Percentiles rank a stretch among this genome's conserved stretches.
Conservation (phyloP, 768 basidiomycete genomes). For the Tricholoma hemisulphureum region DNA sequence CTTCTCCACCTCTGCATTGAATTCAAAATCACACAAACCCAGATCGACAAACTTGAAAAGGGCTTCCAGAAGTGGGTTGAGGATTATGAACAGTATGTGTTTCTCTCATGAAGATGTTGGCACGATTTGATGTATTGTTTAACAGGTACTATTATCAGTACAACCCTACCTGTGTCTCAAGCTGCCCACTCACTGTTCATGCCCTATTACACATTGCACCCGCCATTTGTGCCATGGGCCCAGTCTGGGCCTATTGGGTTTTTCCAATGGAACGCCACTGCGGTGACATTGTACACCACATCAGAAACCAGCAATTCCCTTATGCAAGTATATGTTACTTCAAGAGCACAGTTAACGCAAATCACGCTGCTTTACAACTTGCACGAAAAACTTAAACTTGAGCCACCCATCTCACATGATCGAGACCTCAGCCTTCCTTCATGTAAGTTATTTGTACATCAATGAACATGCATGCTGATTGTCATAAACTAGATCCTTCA, state of each 20-base stretch:
- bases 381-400: slow-evolving; percentile 15
- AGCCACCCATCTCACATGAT: slow-evolving; percentile 7
- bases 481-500: no score
- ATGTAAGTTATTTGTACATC: slow-evolving; percentile 8
- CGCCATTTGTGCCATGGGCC: slow-evolving; percentile 16
- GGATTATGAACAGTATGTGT: slow-evolving; percentile 38
- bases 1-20: slow-evolving; percentile 20
- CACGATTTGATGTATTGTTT: neutral
- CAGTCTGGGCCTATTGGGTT: slow-evolving; percentile 35
- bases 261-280: slow-evolving; percentile 40
- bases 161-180: no score
- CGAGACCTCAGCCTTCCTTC: slow-evolving; percentile 4
- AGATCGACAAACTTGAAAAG: slow-evolving; percentile 21
- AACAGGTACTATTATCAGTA: slow-evolving; percentile 33
- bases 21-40: slow-evolving; percentile 21
- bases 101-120: neutral
- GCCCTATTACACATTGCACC: slow-evolving; percentile 32
- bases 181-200: no score
- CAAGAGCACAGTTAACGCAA: slow-evolving; percentile 31
- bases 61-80: slow-evolving; percentile 37
- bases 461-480: neutral
- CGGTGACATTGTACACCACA: no score
- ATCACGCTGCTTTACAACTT: slow-evolving; percentile 28
- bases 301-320: slow-evolving; percentile 31
- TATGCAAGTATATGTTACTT: slow-evolving; percentile 29